phyloP scores from a whole-genome alignment of 495 filamentous ascomycete species.

The Aspergillus bridgeri region DNA sequence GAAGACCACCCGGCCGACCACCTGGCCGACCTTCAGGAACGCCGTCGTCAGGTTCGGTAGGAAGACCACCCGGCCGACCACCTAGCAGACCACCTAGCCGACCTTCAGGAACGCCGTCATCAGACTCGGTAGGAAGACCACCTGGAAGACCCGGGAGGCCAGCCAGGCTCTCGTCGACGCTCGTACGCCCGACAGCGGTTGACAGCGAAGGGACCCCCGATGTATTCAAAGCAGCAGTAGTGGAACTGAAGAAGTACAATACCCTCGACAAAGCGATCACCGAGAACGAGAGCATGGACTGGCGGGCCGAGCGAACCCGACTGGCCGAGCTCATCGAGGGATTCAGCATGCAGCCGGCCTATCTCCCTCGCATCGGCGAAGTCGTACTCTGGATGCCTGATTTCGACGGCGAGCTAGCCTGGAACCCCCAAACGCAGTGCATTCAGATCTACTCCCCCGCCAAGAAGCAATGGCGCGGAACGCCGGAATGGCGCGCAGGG shows the following conservation, averaged over 20 bases:
- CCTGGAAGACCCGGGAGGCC: conserved; percentile 3
- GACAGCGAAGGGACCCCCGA: conserved; percentile 49
- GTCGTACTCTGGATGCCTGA: conserved; percentile 52
- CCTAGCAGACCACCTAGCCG: conserved; percentile 7
- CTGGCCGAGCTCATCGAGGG: conserved; percentile 33
- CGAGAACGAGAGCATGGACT: conserved; percentile 52
- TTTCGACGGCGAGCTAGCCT: conserved; percentile 36
- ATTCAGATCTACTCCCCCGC: conserved; percentile 34
- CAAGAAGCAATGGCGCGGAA: conserved; percentile 23
- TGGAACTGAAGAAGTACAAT: conserved; percentile 41
- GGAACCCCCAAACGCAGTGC: conserved; percentile 24
- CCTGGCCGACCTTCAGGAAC: conserved; percentile 18
- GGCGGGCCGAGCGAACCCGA: conserved; percentile 42
- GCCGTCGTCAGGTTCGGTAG: too few species aligned
- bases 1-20: conserved; percentile 14
- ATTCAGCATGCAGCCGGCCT: conserved; percentile 44
- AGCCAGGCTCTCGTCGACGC: neutral
- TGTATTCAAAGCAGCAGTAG: conserved; percentile 46
- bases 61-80: conserved; percentile 14
- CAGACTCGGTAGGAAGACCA: neutral
- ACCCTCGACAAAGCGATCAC: conserved; percentile 40
- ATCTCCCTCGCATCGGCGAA: conserved; percentile 54
- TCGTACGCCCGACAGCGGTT: conserved; percentile 2
- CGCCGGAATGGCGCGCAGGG: conserved; percentile 55
- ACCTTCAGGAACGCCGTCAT: conserved; percentile 5